phyloP scores from a whole-genome alignment of 345 rosid species.

The Laguncularia racemosa region DNA sequence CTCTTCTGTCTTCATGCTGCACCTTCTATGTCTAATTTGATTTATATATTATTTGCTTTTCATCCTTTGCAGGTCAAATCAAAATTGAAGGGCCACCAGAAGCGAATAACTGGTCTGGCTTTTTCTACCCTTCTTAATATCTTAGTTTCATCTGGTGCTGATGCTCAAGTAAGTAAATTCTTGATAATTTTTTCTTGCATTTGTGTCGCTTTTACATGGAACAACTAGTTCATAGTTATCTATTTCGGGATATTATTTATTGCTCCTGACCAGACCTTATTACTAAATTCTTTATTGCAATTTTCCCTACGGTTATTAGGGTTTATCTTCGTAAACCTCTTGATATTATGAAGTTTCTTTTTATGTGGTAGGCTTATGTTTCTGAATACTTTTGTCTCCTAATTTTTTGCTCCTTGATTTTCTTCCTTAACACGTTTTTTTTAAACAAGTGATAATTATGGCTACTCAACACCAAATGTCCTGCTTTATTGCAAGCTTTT shows the following conservation, averaged over 20 bases:
- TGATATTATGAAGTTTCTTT: too few relatives aligned
- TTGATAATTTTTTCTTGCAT: neutral
- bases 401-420: too few relatives aligned
- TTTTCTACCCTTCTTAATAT: conserved; percentile 64
- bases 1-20: neutral
- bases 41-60: conserved; percentile 5
- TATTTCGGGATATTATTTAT: neutral
- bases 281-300: too few relatives aligned
- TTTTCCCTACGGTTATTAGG: too few relatives aligned
- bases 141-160: conserved; percentile 92
- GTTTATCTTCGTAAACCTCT: too few relatives aligned
- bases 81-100: conserved; percentile 81
- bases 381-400: too few relatives aligned
- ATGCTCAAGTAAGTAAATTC: conserved; percentile 64
- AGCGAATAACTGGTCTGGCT: conserved; percentile 76
- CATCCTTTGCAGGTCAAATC: conserved; percentile 58
- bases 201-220: neutral
- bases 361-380: too few relatives aligned
- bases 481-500: too few relatives aligned
- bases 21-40: neutral
- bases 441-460: too few relatives aligned
- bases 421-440: too few relatives aligned
- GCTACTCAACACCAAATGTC: too few relatives aligned
- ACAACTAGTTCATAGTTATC: neutral
- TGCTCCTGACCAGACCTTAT: too few relatives aligned